Base-by-base conservation (phyloP, 2,329 filamentous ascomycete species). In the Sordariomycetes sp. region DNA sequence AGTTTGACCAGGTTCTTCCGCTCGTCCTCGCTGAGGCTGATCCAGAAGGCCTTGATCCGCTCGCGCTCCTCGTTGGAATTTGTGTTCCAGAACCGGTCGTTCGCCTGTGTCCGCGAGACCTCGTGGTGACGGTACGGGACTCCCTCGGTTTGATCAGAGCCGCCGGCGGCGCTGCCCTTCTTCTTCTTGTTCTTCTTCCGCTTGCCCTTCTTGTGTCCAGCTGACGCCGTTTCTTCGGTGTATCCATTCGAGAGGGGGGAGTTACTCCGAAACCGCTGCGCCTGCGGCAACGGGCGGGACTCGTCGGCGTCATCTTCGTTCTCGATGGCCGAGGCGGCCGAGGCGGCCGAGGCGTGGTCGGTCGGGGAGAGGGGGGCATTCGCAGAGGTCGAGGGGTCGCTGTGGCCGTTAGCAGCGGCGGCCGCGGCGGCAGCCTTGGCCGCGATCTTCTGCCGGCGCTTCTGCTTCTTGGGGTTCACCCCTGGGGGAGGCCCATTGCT, bases 31-130 rank as follows among this genome's bases (percentile, higher is more conserved):
- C 89, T 90, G 51, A 99, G 73, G 17, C 90, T 90, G 56, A 99
- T 80, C 94, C 94, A 99, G 72, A 97, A 99, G 64, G 96, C 89
- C 72, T 96, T 96, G 68, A 99, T 99, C 56, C 94, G 87, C 73
- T 96, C 90, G 39, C 94, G 87, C 73, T 99, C 94, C 70, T 97
- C 90, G 63, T 89, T 83, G 10, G 89, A 94, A 59, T 89, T 94
- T 2, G 90, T 96, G 67, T 96, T 96, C 94, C 94, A 99, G 71
- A 99, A 96, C 28, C 54, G 51, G 53, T 59, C 58, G n/a, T 60
- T 57, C n/a, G 55, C 25, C 25, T 42, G 42, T 7, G 48, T 7
- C 13, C 58, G 56, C 32, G 57, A 48, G 32, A 53, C 35, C 50
- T 54, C 39, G 28, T 57, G 53, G 50, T 35, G 53, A 12, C 50